Conservation (phyloP, 2,329 filamentous ascomycete species). For the Aspergillus fumigatiaffinis region DNA sequence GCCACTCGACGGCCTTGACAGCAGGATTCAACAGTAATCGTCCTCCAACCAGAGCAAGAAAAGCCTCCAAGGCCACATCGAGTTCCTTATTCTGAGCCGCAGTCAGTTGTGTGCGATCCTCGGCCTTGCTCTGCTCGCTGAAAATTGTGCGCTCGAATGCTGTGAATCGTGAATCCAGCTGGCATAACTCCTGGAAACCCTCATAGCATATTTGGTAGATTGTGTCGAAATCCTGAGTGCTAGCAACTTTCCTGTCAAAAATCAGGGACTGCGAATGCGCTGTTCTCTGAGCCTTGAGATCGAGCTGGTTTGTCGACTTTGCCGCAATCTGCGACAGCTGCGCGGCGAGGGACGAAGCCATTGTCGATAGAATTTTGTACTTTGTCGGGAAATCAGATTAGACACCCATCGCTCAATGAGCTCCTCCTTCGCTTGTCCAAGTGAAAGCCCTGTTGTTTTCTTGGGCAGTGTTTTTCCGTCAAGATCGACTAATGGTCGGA, state of each 20-base stretch:
- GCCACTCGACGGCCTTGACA: constrained; percentile 90
- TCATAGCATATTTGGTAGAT: constrained; percentile 83
- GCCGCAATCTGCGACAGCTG: constrained; percentile 91
- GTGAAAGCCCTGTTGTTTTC: not conserved
- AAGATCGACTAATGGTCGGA: constrained; percentile 9
- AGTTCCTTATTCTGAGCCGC: constrained; percentile 76
- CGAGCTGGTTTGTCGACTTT: constrained; percentile 83
- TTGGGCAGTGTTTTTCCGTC: constrained; percentile 11
- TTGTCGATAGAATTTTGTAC: constrained; percentile 37
- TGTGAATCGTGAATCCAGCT: constrained; percentile 74
- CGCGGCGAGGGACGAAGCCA: constrained; percentile 83
- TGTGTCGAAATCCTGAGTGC: constrained; percentile 83
- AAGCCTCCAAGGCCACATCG: constrained; percentile 72
- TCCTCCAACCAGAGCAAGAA: constrained; percentile 73
- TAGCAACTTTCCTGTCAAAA: constrained; percentile 80
- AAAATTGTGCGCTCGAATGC: constrained; percentile 77
- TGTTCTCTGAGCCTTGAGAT: constrained; percentile 87
- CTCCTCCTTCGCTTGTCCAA: constrained; percentile 1
- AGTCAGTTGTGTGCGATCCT: constrained; percentile 84
- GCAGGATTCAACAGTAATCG: constrained; percentile 79
- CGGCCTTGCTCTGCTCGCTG: constrained; percentile 84
- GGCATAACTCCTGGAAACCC: constrained; percentile 87
- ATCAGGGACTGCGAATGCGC: constrained; percentile 93
- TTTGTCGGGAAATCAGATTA: constrained; percentile 10
- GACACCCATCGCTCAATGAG: constrained; percentile 18